A percentile compares a stretch with the other conserved stretches of the same genome.
Evolutionary conservation across 2,329 filamentous ascomycete species (phyloP).

Genomic region (Penicillium polonicum): DNA sequence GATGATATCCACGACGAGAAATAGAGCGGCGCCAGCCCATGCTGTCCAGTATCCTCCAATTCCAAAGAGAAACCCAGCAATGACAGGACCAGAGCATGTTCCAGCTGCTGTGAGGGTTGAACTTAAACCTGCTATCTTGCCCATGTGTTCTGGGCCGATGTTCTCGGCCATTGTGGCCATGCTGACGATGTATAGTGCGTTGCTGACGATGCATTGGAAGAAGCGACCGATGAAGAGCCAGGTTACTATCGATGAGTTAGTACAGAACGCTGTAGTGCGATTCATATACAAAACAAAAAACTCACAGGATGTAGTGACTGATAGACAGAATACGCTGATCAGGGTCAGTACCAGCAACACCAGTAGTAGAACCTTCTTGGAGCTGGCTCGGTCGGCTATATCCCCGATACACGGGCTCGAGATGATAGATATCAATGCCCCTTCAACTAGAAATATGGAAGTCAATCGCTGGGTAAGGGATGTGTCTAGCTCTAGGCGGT

Average conservation of each 20-base stretch:
- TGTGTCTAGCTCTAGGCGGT: conserved; percentile 15
- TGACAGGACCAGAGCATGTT: conserved; percentile 25
- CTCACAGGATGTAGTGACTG: conserved; percentile 9
- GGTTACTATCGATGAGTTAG: neutral
- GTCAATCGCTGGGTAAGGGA: conserved; percentile 16
- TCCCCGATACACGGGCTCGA: conserved; percentile 20
- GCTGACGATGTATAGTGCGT: conserved; percentile 15
- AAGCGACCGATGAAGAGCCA: conserved; percentile 16
- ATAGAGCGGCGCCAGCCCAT: conserved; percentile 23
- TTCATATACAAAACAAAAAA: neutral
- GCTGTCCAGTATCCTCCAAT: conserved; percentile 29
- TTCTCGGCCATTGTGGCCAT: conserved; percentile 17
- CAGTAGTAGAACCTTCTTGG: conserved; percentile 16
- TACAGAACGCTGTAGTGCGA: neutral
- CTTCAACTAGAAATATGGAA: conserved; percentile 21
- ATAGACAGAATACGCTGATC: conserved; percentile 12
- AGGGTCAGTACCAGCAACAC: conserved; percentile 8
- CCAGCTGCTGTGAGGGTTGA: conserved; percentile 16
- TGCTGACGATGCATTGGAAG: conserved; percentile 15
- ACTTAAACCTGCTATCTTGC: conserved; percentile 13
- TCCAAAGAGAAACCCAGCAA: conserved; percentile 26
- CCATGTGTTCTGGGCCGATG: conserved; percentile 15
- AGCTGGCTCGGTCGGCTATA: conserved; percentile 15
- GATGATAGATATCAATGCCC: conserved; percentile 18
- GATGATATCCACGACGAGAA: conserved; percentile 30